These are phyloP conservation scores for Ceratobasidium sp. DNA, from an alignment of 1,284 basidiomycete genomes.

Conservation along the genomic window DNA sequence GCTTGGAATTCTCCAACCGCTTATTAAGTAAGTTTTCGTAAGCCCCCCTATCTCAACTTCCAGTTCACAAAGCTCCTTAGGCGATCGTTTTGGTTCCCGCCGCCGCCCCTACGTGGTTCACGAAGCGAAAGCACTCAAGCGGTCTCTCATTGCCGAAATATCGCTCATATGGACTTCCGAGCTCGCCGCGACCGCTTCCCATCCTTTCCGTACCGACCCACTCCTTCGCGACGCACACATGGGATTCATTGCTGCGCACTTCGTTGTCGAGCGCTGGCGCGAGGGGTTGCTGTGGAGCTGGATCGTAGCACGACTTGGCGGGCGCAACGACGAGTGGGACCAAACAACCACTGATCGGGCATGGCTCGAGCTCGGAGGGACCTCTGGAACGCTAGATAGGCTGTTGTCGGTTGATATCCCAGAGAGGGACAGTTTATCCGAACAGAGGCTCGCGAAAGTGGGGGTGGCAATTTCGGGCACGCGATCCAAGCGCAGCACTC, in stretches of 20 bases:
- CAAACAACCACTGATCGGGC: slow-evolving; percentile 17
- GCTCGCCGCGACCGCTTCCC: slow-evolving; percentile 37
- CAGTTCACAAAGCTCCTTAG: slow-evolving; percentile 17
- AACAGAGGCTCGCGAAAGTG: slow-evolving; percentile 3
- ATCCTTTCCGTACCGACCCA: slow-evolving; percentile 41
- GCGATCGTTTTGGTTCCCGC: slow-evolving; percentile 44
- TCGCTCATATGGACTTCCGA: slow-evolving; percentile 43
- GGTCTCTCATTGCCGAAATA: slow-evolving; percentile 41
- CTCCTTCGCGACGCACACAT: slow-evolving; percentile 21
- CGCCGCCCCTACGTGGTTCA: slow-evolving; percentile 44
- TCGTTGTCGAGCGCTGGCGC: slow-evolving; percentile 48
- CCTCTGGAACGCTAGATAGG: background rate
- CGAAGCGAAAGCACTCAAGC: slow-evolving; percentile 43
- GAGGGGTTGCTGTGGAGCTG: slow-evolving; percentile 60
- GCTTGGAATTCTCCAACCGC: slow-evolving; percentile 42
- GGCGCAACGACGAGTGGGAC: slow-evolving; percentile 51
- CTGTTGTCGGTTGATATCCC: background rate
- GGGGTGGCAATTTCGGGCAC: background rate
- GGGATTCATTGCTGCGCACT: slow-evolving; percentile 36
- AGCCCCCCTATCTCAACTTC: background rate
- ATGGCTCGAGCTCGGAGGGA: slow-evolving; percentile 20
- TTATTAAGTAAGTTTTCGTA: slow-evolving; percentile 39
- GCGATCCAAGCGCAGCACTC: background rate
- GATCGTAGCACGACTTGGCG: slow-evolving; percentile 55
- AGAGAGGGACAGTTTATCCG: slow-evolving; percentile 14